Evolutionary conservation across 495 filamentous ascomycete genomes (phyloP).

Genomic region (Neurospora sp.): DNA sequence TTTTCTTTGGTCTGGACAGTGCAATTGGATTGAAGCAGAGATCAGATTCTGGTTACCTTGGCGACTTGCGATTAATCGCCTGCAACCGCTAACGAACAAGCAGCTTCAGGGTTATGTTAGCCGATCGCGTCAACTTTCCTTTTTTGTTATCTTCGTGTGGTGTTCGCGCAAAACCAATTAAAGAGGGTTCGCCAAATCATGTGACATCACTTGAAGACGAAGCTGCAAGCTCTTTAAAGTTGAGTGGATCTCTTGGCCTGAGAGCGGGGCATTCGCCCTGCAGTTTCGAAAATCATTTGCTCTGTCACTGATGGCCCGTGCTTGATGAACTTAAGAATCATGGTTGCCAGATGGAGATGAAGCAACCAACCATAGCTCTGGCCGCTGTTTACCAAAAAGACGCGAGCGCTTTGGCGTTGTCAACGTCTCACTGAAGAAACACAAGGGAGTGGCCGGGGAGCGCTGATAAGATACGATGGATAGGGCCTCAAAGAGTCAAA

Average conservation of each 20-base stretch:
- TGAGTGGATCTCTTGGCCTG: too few species aligned
- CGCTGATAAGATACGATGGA: background rate
- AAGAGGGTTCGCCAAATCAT: slow-evolving; percentile 16
- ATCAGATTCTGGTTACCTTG: background rate
- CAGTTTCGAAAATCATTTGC: background rate
- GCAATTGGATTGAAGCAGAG: background rate
- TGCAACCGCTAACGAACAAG: background rate
- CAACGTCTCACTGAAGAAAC: background rate
- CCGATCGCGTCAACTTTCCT: background rate
- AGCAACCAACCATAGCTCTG: background rate
- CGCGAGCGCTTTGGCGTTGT: background rate
- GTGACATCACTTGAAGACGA: slow-evolving; percentile 2
- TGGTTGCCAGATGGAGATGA: background rate
- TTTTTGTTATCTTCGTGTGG: background rate
- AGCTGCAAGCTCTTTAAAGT: background rate
- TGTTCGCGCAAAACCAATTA: slow-evolving; percentile 12
- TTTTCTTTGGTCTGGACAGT: background rate
- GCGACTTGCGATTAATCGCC: background rate
- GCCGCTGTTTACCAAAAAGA: background rate
- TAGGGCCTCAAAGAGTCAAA: background rate
- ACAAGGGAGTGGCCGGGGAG: background rate
- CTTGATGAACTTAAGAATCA: background rate
- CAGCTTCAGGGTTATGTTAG: background rate
- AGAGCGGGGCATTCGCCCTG: too few species aligned
- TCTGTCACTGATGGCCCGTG: background rate